Percentiles rank a stretch among this genome's conserved stretches.
Conservation (phyloP, 225 moss, liverwort and hornwort genomes). For the Takakia lepidozioides region DNA sequence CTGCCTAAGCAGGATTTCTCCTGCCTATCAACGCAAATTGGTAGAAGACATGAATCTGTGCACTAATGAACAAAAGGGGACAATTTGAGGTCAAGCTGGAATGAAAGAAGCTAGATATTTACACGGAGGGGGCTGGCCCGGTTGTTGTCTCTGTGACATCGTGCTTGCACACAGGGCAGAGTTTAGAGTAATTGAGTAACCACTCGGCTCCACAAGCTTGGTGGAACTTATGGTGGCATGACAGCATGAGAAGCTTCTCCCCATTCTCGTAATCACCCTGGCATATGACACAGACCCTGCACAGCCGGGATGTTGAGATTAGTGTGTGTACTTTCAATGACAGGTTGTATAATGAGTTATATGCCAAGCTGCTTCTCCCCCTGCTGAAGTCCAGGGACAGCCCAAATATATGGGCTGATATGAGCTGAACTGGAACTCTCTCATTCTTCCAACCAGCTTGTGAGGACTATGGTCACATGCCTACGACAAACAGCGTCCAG, state of each 20-base stretch:
- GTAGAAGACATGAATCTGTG: no score
- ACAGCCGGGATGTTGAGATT: background rate
- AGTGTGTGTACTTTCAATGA: background rate
- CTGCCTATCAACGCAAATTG: no score
- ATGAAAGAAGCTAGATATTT: no score
- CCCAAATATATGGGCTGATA: background rate
- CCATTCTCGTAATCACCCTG: constrained; percentile 40
- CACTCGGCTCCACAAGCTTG: constrained; percentile 42
- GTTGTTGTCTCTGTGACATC: constrained; percentile 24
- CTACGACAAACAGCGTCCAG: no score
- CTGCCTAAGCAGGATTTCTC: no score
- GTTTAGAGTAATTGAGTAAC: constrained; percentile 51
- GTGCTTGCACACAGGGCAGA: constrained; percentile 54
- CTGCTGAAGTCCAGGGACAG: background rate
- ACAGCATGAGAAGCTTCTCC: constrained; percentile 29
- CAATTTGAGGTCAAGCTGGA: no score
- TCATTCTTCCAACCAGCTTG: background rate
- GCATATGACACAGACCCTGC: constrained; percentile 49
- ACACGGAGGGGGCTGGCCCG: constrained; percentile 1
- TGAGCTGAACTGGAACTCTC: background rate
- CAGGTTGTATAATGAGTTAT: background rate
- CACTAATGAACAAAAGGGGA: no score
- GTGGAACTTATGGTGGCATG: constrained; percentile 43
- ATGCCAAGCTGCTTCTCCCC: background rate
- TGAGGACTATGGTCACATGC: background rate